These are phyloP conservation scores for Chaetomium tenue DNA, from an alignment of 495 filamentous ascomycete genomes.

Conservation along the genomic window DNA sequence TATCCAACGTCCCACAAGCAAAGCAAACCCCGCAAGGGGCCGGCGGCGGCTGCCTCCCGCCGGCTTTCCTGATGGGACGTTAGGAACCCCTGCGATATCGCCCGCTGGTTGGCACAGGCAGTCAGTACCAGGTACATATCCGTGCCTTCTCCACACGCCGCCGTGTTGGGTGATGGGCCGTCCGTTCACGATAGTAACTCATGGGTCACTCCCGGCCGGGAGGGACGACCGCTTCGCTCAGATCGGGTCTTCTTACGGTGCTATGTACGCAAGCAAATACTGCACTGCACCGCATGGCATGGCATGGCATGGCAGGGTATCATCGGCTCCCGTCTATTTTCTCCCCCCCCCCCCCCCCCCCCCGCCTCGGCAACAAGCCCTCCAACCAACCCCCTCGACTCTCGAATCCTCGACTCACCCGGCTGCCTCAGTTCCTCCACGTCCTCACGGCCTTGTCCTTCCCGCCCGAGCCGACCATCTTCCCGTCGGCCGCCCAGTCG, in stretches of 20 bases:
- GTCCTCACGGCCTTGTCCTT: slow-evolving; percentile 88
- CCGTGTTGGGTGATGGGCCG: no score
- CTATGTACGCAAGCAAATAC: neutral
- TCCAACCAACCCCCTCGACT: neutral
- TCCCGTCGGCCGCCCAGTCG: slow-evolving; percentile 49
- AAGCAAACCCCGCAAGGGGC: neutral
- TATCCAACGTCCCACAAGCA: neutral
- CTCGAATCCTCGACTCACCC: no score
- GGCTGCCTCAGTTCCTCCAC: slow-evolving; percentile 59
- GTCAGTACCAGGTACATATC: no score
- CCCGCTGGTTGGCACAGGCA: neutral
- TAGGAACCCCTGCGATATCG: neutral
- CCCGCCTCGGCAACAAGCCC: neutral
- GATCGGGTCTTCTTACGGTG: neutral
- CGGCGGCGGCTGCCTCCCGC: neutral
- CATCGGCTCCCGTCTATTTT: slow-evolving; percentile 22
- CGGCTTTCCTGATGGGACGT: slow-evolving; percentile 12
- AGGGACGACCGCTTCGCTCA: no score
- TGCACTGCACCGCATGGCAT: slow-evolving; percentile 7
- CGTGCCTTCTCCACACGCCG: neutral
- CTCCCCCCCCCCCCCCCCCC: neutral
- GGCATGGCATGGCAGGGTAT: slow-evolving; percentile 29
- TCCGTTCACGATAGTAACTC: slow-evolving; percentile 5
- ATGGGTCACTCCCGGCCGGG: neutral
- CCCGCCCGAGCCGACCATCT: slow-evolving; percentile 64